phyloP scores from a whole-genome alignment of 768 basidiomycete species.

The Trametopsis cervina region DNA sequence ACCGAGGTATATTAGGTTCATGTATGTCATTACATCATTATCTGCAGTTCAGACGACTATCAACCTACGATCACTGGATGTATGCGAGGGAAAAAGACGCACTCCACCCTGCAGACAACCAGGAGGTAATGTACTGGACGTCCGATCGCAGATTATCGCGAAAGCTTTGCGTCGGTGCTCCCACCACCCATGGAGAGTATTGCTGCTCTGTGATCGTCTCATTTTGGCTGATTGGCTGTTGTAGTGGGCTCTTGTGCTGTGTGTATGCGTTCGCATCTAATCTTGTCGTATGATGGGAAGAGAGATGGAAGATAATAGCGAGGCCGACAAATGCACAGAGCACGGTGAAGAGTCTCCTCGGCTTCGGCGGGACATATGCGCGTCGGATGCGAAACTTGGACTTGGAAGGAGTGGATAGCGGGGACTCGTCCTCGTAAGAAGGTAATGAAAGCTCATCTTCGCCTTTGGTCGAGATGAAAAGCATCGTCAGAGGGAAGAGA shows the following conservation, averaged over 20 bases:
- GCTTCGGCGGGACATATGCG: background rate
- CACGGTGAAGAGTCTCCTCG: background rate
- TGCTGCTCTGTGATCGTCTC: background rate
- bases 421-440: slow-evolving; percentile 14
- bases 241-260: background rate
- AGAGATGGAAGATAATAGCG: slow-evolving; percentile 22
- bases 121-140: slow-evolving; percentile 62
- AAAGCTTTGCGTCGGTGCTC: slow-evolving; percentile 50
- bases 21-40: slow-evolving; percentile 67
- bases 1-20: slow-evolving; percentile 36
- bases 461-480: background rate
- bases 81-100: slow-evolving; percentile 8
- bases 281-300: slow-evolving; percentile 2
- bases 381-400: slow-evolving; percentile 1
- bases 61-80: background rate
- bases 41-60: slow-evolving; percentile 30
- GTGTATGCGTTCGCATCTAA: background rate
- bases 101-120: slow-evolving; percentile 75
- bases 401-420: slow-evolving; percentile 11
- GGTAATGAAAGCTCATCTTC: slow-evolving; percentile 12
- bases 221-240: background rate
- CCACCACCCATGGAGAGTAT: slow-evolving; percentile 26
- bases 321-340: slow-evolving; percentile 23
- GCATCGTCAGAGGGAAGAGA: background rate
- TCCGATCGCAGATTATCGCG: slow-evolving; percentile 60